Evolutionary conservation across 768 basidiomycete species (phyloP), one percentile per base, ranked within the genome.

Genomic region (Xerocomellus amylosporus): DNA sequence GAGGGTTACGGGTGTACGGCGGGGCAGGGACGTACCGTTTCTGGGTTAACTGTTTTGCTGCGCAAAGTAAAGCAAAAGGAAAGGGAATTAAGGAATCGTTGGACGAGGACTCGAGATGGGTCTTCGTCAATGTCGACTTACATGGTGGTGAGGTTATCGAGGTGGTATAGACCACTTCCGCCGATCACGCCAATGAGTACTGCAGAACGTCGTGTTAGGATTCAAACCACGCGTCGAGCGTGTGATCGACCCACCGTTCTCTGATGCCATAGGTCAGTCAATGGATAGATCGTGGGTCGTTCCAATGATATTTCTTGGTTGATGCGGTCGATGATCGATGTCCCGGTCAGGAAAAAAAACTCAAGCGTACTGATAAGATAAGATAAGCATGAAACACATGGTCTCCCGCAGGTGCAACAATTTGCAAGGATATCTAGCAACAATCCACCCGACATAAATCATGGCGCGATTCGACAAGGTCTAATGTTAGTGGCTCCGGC

Each of bases 111-210:
- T 13, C 14, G 22, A 34, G 9, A 30, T 14, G 14, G 7, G 5
- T 38, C 14, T 22, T 12, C 8, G 17, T 14, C 44, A 8, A 49
- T n/a, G 17, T 38, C 4, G 9, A 78, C 90, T 73, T 68, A 93
- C 93, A 95, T 77, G 58, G 88, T 79, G 13, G 87, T 90, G 53
- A 98, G 75, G 71, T 96, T 94, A 71, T 95, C 90, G 37, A 98
- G 80, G 68, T 95, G 86, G 75, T 98, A 98, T 26, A 98, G 73
- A 6, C 95, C 95, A 60, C 88, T 92, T 28, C 93, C 93, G 19
- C 93, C 93, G 55, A 96, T 95, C 47, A 95, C 87, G 36, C 93
- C 93, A 45, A 95, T 81, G 43, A 93, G 75, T 17, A 91, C 89
- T 91, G 59, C 7, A 7, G 2, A 31, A 39, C 5, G 5, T 20